phyloP scores from a whole-genome alignment of 2,329 filamentous ascomycete genomes.

The Aspergillus pseudoviridinutans region DNA sequence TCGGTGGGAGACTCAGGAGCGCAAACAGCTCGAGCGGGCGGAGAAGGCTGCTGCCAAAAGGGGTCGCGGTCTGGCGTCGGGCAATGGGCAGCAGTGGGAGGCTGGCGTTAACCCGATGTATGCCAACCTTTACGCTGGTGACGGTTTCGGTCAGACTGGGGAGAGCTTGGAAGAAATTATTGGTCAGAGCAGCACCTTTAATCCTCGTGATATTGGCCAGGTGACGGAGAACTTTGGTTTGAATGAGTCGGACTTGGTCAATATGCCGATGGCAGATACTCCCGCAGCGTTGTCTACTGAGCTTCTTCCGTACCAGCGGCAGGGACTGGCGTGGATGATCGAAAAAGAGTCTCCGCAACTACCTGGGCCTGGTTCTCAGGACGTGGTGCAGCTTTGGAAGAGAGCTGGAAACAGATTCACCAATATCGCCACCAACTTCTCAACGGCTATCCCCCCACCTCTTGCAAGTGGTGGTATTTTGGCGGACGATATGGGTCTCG shows the following conservation, averaged over 20 bases:
- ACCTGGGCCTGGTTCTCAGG: slow-evolving; percentile 55
- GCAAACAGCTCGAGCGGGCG: slow-evolving; percentile 41
- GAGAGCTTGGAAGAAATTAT: slow-evolving; percentile 62
- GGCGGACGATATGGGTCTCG: slow-evolving; percentile 89
- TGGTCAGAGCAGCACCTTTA: slow-evolving; percentile 62
- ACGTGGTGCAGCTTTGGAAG: slow-evolving; percentile 76
- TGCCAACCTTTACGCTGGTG: slow-evolving; percentile 33
- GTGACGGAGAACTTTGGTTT: slow-evolving; percentile 67
- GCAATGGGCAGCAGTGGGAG: slow-evolving; percentile 24
- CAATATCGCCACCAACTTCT: slow-evolving; percentile 70
- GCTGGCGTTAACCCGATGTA: slow-evolving; percentile 25
- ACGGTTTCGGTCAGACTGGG: slow-evolving; percentile 18
- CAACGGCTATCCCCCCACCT: slow-evolving; percentile 53
- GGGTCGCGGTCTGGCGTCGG: slow-evolving; percentile 23
- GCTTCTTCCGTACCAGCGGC: slow-evolving; percentile 72
- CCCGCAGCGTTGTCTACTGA: slow-evolving; percentile 62
- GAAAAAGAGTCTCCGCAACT: slow-evolving; percentile 68
- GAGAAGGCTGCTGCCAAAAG: slow-evolving; percentile 37
- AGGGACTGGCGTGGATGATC: slow-evolving; percentile 79
- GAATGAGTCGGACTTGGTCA: slow-evolving; percentile 64
- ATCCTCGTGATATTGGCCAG: slow-evolving; percentile 61
- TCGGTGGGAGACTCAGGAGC: slow-evolving; percentile 52
- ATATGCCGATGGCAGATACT: slow-evolving; percentile 68
- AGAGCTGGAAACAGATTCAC: slow-evolving; percentile 50
- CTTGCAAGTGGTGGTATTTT: slow-evolving; percentile 79